Evolutionary conservation across 257 asterid species (phyloP).

Genomic region (Ehretia macrophylla): DNA sequence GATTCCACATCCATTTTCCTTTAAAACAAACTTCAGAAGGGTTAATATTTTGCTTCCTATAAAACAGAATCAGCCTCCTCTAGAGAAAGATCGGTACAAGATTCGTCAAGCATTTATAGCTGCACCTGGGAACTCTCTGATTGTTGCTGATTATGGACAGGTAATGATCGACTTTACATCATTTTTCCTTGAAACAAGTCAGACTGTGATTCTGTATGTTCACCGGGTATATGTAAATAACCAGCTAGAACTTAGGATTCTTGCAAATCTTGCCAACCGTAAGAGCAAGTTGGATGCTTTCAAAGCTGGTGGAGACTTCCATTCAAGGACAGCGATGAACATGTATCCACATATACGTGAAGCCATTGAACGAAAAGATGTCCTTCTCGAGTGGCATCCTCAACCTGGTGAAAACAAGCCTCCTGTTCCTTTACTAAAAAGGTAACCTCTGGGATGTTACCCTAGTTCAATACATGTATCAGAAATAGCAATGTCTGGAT

Average conservation of each 20-base stretch:
- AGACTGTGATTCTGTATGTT: constrained; percentile 5
- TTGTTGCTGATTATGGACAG: constrained; percentile 98
- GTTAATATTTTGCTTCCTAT: not conserved
- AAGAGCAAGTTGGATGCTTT: constrained; percentile 93
- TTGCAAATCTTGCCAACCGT: constrained; percentile 93
- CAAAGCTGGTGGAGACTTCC: constrained; percentile 97
- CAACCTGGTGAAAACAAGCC: constrained; percentile 81
- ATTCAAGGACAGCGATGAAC: constrained; percentile 97
- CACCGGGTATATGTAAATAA: constrained; percentile 11
- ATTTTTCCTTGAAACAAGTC: not conserved
- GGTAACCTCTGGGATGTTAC: constrained; percentile 37
- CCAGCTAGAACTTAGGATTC: constrained; percentile 98
- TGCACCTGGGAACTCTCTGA: constrained; percentile 83
- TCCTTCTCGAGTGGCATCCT: constrained; percentile 98
- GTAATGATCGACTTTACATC: constrained; percentile 28
- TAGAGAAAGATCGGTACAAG: constrained; percentile 98
- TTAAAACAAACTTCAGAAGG: no score
- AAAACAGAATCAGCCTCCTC: constrained; percentile 88
- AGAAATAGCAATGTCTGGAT: constrained; percentile 1
- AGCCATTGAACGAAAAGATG: constrained; percentile 62
- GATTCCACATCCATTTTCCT: no score
- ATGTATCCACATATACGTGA: constrained; percentile 92
- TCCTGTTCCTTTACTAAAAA: constrained; percentile 89
- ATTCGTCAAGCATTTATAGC: constrained; percentile 92
- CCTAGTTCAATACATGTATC: not conserved